These are phyloP conservation scores for Cercospora brassicicola DNA, from an alignment of 2,329 filamentous ascomycete genomes.

Conservation along the genomic window DNA sequence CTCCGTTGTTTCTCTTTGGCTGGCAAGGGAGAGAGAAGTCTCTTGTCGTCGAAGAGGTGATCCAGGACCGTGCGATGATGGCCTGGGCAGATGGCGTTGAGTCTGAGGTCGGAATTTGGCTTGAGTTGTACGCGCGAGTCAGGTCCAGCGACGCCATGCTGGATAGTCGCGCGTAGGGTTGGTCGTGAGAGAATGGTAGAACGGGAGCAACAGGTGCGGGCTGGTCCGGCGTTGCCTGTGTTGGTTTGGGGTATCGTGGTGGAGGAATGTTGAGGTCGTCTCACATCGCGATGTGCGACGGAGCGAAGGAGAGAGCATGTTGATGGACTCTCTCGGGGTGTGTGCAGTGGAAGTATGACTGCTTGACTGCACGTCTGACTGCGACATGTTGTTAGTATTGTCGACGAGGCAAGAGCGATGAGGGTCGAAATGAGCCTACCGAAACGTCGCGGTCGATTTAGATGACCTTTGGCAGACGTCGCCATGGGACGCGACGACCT, in stretches of 20 bases:
- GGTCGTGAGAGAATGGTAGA: neutral
- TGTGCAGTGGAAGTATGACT: neutral
- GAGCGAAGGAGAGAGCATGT: neutral
- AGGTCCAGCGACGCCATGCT: neutral
- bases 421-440: neutral
- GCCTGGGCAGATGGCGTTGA: conserved; percentile 10
- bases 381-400: neutral
- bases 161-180: neutral
- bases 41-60: conserved; percentile 12
- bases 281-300: neutral
- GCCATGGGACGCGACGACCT: conserved; percentile 35
- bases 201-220: neutral
- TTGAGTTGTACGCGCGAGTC: neutral
- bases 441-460: conserved; percentile 25
- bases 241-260: neutral
- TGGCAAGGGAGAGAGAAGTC: neutral
- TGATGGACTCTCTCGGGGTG: neutral
- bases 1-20: neutral
- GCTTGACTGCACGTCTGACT: neutral
- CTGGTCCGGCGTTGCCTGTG: conserved; percentile 1
- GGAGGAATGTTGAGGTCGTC: neutral
- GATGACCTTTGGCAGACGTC: conserved; percentile 34
- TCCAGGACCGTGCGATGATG: conserved; percentile 1
- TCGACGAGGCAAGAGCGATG: neutral
- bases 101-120: conserved; percentile 11